Conservation (phyloP, 2,329 filamentous ascomycete species). For the Akanthomyces uredinophilus region DNA sequence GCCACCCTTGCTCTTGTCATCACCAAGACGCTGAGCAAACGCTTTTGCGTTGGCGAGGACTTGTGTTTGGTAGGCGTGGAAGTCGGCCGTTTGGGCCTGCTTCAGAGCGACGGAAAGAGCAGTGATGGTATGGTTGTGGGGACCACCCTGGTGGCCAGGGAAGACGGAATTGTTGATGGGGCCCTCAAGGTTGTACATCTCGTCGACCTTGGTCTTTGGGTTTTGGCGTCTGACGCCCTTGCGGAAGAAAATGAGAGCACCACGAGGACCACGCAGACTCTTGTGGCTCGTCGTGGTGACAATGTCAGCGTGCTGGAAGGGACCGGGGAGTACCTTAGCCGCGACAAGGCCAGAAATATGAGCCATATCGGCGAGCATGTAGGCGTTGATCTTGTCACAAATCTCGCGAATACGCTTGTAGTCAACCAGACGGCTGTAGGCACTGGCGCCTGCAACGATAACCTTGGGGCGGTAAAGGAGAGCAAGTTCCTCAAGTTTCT, state of each 20-base stretch:
- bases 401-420: slow-evolving; percentile 90
- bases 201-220: slow-evolving; percentile 78
- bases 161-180: slow-evolving; percentile 97
- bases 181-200: slow-evolving; percentile 82
- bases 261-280: slow-evolving; percentile 87
- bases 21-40: slow-evolving; percentile 64
- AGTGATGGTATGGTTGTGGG: slow-evolving; percentile 98
- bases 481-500: slow-evolving; percentile 81
- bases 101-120: slow-evolving; percentile 91
- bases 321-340: slow-evolving; percentile 83
- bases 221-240: slow-evolving; percentile 82
- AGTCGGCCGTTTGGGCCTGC: slow-evolving; percentile 84
- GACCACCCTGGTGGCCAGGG: slow-evolving; percentile 94
- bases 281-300: slow-evolving; percentile 99
- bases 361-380: slow-evolving; percentile 92
- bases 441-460: slow-evolving; percentile 89
- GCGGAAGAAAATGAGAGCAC: slow-evolving; percentile 97
- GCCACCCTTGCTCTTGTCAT: slow-evolving; percentile 66
- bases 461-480: slow-evolving; percentile 90
- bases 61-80: slow-evolving; percentile 86
- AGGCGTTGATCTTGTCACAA: slow-evolving; percentile 84
- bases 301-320: slow-evolving; percentile 85
- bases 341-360: slow-evolving; percentile 94
- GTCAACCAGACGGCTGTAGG: slow-evolving; percentile 93
- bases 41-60: slow-evolving; percentile 89